Evolutionary conservation across 306 rosid genomes (phyloP), one percentile per base, ranked within the genome.

Genomic region (Ziziphus jujuba): DNA sequence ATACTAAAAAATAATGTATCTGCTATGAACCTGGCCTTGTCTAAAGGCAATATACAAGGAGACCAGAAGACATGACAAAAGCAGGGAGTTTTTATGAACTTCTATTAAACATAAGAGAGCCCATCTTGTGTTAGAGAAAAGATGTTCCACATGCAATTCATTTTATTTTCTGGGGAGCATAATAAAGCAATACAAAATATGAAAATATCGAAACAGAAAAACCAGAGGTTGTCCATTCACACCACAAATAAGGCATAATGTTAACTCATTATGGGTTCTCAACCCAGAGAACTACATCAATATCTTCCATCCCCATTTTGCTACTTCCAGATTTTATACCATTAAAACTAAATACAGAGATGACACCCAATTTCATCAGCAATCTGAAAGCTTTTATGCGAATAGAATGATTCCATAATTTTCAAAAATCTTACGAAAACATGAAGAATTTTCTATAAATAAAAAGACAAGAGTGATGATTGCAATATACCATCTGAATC

Each of bases 401-500:
- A 40, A 10, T 40, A 40, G 45, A 40, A 40, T 40, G 45, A 49
- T 20, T 47, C 17, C 51, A 47, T 11, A 47, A 50, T 23, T 16
- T n/a, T 19, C 55, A n/a, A 40, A 40, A 40, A 7, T 40, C 9
- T 7, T 2, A 50, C 1, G 40, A 6, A 7, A 34, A 19, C 16
- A 50, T 12, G 51, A 2, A 23, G 9, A 3, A 7, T 17, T 7
- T 63, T 47, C 23, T 13, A 28, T 64, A 24, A 31, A 31, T 15
- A 17, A 20, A 62, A 61, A 69, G 25, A n/a, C 5, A 65, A n/a
- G 31, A 22, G 61, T 24, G 38, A 38, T 34, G n/a, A 23, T 28
- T 40, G 45, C 9, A 71, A 25, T 59, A 70, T 93, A 93, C 99
- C 99, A 69, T 84, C 49, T 55, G 70, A 55, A 61, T 83, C 85